Conservation (phyloP, 2,329 filamentous ascomycete genomes). For the Neopestalotiopsis rosae region DNA sequence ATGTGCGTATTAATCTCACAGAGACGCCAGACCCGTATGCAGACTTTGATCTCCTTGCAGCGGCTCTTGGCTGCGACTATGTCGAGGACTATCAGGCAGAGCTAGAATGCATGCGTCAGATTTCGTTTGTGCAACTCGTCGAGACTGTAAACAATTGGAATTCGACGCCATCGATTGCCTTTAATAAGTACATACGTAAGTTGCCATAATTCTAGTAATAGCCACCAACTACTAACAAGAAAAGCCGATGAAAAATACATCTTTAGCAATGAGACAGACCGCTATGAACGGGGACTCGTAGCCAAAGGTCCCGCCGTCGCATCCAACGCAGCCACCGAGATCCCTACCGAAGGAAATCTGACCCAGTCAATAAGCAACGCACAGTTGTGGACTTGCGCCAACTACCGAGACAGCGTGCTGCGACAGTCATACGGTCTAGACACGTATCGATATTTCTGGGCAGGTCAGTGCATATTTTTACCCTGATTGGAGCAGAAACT, state of each 20-base stretch:
- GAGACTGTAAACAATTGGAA: conserved; percentile 8
- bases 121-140: conserved; percentile 6
- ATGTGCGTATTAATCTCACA: conserved; percentile 8
- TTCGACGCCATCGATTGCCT: neutral
- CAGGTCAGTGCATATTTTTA: neutral
- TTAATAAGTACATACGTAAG: neutral
- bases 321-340: conserved; percentile 4
- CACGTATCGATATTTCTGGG: conserved; percentile 10
- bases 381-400: neutral
- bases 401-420: neutral
- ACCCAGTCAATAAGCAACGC: neutral
- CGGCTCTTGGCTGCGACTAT: conserved; percentile 11
- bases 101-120: conserved; percentile 13
- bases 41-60: neutral
- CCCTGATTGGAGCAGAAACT: neutral
- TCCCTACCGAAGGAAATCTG: conserved; percentile 3
- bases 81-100: neutral
- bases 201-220: neutral
- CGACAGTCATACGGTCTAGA: conserved; percentile 10
- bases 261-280: neutral
- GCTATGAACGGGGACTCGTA: neutral
- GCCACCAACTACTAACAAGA: neutral
- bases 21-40: conserved; percentile 8
- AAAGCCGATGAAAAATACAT: conserved; percentile 14
- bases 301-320: neutral